Evolutionary conservation across 1,139 yeast genomes (phyloP).

Genomic region (Diutina mesorugosa): DNA sequence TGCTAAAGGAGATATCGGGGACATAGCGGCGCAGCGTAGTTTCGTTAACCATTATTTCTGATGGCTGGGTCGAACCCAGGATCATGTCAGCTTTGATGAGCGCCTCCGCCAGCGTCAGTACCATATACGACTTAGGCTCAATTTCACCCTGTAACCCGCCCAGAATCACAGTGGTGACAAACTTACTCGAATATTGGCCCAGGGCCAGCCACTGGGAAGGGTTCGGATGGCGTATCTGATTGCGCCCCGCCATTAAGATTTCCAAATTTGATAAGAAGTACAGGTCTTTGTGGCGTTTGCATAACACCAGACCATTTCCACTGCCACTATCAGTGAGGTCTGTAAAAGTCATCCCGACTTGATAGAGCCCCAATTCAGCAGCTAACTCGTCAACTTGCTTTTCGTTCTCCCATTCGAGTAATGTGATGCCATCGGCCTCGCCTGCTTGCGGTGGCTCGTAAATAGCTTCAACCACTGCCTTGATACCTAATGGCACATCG

Average conservation of each 20-base stretch:
- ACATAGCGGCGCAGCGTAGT: slow-evolving; percentile 67
- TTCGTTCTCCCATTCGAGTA: slow-evolving; percentile 52
- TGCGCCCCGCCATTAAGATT: slow-evolving; percentile 69
- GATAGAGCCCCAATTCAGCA: slow-evolving; percentile 44
- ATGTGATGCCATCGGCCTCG: slow-evolving; percentile 72
- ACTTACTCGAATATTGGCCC: slow-evolving; percentile 75
- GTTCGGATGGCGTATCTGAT: slow-evolving; percentile 62
- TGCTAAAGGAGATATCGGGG: slow-evolving; percentile 84
- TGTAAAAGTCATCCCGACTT: slow-evolving; percentile 79
- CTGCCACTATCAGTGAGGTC: slow-evolving; percentile 82
- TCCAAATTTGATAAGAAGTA: slow-evolving; percentile 83
- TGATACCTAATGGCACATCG: slow-evolving; percentile 81
- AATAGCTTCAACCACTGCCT: slow-evolving; percentile 87
- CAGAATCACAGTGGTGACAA: slow-evolving; percentile 83
- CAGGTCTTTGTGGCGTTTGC: slow-evolving; percentile 87
- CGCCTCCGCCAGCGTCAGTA: slow-evolving; percentile 78
- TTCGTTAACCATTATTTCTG: slow-evolving; percentile 69
- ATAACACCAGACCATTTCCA: slow-evolving; percentile 78
- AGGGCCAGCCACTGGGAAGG: slow-evolving; percentile 48
- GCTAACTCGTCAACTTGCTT: slow-evolving; percentile 43
- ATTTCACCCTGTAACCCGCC: slow-evolving; percentile 83
- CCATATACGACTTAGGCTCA: slow-evolving; percentile 86
- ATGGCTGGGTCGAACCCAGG: slow-evolving; percentile 83
- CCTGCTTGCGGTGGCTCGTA: slow-evolving; percentile 88
- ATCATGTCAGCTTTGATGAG: slow-evolving; percentile 78